Conservation (phyloP, 495 filamentous ascomycete genomes). For the Pyronema domesticum region DNA sequence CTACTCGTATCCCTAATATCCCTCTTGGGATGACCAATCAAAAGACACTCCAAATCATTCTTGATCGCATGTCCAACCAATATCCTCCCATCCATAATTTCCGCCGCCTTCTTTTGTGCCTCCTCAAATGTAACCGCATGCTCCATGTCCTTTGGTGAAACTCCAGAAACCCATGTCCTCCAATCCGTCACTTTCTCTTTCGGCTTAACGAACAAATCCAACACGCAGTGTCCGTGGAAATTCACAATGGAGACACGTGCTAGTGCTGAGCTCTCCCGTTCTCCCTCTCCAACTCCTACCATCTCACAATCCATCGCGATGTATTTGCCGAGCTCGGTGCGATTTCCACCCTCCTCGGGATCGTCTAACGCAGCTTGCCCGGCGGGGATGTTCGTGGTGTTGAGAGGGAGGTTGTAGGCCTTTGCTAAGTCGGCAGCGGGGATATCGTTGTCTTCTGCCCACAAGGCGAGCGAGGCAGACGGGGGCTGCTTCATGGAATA, state of each 20-base stretch:
- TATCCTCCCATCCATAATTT: constrained; percentile 53
- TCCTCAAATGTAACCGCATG: constrained; percentile 45
- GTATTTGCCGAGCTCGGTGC: constrained; percentile 65
- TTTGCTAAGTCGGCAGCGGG: constrained; percentile 40
- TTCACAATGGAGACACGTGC: constrained; percentile 79
- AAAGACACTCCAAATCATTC: constrained; percentile 63
- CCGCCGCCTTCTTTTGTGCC: constrained; percentile 54
- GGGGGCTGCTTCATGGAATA: constrained; percentile 10
- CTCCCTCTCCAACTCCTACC: constrained; percentile 62
- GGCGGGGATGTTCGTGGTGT: not conserved
- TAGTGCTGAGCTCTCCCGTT: constrained; percentile 46
- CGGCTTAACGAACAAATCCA: constrained; percentile 77
- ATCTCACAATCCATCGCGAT: constrained; percentile 93
- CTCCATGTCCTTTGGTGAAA: constrained; percentile 49
- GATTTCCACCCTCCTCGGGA: constrained; percentile 9
- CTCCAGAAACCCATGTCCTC: constrained; percentile 68
- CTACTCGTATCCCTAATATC: constrained; percentile 74
- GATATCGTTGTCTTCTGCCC: constrained; percentile 43
- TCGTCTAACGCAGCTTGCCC: constrained; percentile 9
- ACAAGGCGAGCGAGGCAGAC: constrained; percentile 27
- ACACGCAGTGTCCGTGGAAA: constrained; percentile 73
- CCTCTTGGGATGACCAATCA: constrained; percentile 54
- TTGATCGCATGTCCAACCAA: constrained; percentile 80
- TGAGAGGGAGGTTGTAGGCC: constrained; percentile 32
- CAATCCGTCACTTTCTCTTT: constrained; percentile 68